A percentile compares a stretch with the other conserved stretches of the same genome.
Conservation (phyloP, 257 asterid species). For the Echites panduratus region DNA sequence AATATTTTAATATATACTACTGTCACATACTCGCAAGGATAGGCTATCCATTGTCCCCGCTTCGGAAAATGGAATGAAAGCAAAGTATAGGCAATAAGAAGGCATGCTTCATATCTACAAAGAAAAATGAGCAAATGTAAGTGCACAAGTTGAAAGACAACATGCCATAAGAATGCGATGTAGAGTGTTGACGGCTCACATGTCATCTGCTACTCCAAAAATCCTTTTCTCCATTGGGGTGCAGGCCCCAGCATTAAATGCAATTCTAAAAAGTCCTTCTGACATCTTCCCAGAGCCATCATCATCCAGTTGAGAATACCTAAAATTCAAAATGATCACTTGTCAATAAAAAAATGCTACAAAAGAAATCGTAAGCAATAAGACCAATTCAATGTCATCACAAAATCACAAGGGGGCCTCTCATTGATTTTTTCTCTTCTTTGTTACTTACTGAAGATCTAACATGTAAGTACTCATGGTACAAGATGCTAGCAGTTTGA, state of each 20-base stretch:
- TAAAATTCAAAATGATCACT: slow-evolving; percentile 23
- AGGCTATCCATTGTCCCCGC: slow-evolving; percentile 82
- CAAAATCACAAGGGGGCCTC: background rate
- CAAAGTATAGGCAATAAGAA: slow-evolving; percentile 65
- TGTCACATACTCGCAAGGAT: slow-evolving; percentile 59
- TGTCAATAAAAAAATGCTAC: background rate
- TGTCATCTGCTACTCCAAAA: slow-evolving; percentile 95
- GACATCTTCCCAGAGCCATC: slow-evolving; percentile 43
- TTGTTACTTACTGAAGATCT: background rate
- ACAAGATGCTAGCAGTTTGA: background rate
- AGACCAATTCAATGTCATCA: background rate
- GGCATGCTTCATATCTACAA: slow-evolving; percentile 93
- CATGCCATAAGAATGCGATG: slow-evolving; percentile 1
- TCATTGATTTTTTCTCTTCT: background rate
- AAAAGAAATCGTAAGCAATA: background rate
- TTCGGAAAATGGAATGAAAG: slow-evolving; percentile 85
- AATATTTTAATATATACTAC: background rate
- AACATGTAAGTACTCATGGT: background rate
- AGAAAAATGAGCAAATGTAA: slow-evolving; percentile 11
- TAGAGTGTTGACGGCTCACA: slow-evolving; percentile 31
- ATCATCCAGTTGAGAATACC: slow-evolving; percentile 64
- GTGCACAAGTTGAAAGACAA: slow-evolving; percentile 1
- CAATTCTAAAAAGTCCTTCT: slow-evolving; percentile 87
- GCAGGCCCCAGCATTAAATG: slow-evolving; percentile 69
- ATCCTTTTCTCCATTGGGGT: slow-evolving; percentile 71